These are phyloP conservation scores for Pseudogymnoascus sp. DNA, from an alignment of 2,329 filamentous ascomycete species.

Conservation along the genomic window DNA sequence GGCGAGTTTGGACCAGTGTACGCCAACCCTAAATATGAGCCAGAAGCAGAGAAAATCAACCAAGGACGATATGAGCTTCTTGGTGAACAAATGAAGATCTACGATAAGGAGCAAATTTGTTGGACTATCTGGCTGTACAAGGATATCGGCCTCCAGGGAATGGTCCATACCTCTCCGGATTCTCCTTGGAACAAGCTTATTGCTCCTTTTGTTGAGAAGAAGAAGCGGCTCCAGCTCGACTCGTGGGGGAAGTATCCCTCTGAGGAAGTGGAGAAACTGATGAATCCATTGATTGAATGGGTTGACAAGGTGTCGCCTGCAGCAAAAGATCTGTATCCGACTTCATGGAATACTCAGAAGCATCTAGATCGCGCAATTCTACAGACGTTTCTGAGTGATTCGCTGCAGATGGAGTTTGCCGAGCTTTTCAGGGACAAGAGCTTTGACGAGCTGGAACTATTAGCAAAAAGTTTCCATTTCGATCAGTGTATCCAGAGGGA, in stretches of 20 bases:
- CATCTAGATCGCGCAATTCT: conserved; percentile 19
- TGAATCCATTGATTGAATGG: conserved; percentile 26
- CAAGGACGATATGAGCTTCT: conserved; percentile 36
- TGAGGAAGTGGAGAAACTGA: conserved; percentile 28
- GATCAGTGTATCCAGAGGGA: conserved; percentile 45
- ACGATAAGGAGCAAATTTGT: conserved; percentile 39
- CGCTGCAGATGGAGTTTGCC: conserved; percentile 38
- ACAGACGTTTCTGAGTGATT: conserved; percentile 16
- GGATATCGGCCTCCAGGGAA: conserved; percentile 45
- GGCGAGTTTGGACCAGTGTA: conserved; percentile 43
- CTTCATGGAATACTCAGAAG: conserved; percentile 22
- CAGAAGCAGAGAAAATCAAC: conserved; percentile 33
- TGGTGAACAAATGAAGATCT: conserved; percentile 39
- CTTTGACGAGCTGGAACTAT: conserved; percentile 40
- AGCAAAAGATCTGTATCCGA: conserved; percentile 23
- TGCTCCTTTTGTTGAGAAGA: conserved; percentile 44
- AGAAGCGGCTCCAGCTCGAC: conserved; percentile 43
- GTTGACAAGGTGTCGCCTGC: conserved; percentile 22
- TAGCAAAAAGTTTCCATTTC: conserved; percentile 41
- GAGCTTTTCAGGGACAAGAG: conserved; percentile 43
- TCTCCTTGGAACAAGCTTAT: conserved; percentile 42
- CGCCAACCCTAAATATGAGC: conserved; percentile 20
- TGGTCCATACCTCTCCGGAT: conserved; percentile 40
- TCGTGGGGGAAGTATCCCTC: conserved; percentile 40
- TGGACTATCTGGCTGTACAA: conserved; percentile 54